Percentiles rank a stretch among this genome's conserved stretches.
These are phyloP conservation scores for Medicago lupulina DNA, from an alignment of 306 rosid genomes.

Conservation along the genomic window DNA sequence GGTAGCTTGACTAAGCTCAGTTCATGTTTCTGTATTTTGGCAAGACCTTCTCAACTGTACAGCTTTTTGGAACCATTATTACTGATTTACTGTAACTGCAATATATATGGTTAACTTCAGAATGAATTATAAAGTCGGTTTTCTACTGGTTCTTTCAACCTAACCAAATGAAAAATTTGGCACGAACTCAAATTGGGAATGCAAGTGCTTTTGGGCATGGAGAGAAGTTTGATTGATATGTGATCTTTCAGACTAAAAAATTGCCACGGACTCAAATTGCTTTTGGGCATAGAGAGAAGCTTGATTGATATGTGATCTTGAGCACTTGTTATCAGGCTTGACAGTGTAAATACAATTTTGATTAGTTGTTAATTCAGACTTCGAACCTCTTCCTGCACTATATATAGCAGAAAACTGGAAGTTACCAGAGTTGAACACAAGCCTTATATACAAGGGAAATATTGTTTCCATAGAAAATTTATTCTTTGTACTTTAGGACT, in stretches of 20 bases:
- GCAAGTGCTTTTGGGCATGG: conserved; percentile 19
- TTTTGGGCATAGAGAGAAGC: conserved; percentile 6
- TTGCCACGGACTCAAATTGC: conserved; percentile 27
- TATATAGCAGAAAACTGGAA: conserved; percentile 26
- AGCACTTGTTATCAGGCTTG: conserved; percentile 16
- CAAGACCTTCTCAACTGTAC: conserved; percentile 84
- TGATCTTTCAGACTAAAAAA: not conserved
- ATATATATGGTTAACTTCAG: conserved; percentile 83
- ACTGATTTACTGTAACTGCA: conserved; percentile 71
- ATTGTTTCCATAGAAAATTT: conserved; percentile 24
- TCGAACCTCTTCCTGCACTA: conserved; percentile 9
- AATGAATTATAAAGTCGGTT: conserved; percentile 45
- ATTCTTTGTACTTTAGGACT: conserved; percentile 21
- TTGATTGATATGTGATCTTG: conserved; percentile 17
- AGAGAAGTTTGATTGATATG: conserved; percentile 14
- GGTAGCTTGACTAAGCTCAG: conserved; percentile 98
- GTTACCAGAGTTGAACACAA: conserved; percentile 17
- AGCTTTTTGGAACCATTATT: conserved; percentile 72
- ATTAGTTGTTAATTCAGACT: conserved; percentile 28
- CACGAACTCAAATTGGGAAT: conserved; percentile 33
- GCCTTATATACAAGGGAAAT: conserved; percentile 23
- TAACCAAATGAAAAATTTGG: conserved; percentile 14
- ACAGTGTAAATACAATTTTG: conserved; percentile 40
- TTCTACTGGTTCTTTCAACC: conserved; percentile 15
- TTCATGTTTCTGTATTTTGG: conserved; percentile 80